These are phyloP conservation scores for Citrullus amarus DNA, from an alignment of 306 rosid genomes.

Conservation along the genomic window DNA sequence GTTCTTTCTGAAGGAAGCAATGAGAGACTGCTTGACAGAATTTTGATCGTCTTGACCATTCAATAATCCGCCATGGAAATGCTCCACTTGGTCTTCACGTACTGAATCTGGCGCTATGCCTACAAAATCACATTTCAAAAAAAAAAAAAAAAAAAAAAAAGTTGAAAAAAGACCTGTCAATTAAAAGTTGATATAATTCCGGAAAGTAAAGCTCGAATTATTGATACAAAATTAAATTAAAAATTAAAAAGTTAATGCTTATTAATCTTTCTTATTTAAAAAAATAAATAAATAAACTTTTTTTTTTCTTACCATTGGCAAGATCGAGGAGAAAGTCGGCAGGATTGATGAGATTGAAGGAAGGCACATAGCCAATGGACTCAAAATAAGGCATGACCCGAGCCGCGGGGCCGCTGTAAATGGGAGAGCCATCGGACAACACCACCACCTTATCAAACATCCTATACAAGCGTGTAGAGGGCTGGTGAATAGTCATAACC, in stretches of 20 bases:
- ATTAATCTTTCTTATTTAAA: no score
- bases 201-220: background rate
- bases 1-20: conserved; percentile 54
- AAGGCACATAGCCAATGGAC: conserved; percentile 62
- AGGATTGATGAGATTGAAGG: conserved; percentile 51
- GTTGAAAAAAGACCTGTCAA: background rate
- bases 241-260: no score
- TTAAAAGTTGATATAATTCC: background rate
- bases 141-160: no score
- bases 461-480: conserved; percentile 83
- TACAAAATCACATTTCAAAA: background rate
- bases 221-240: background rate
- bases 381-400: conserved; percentile 66
- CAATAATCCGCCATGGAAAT: background rate
- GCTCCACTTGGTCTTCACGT: conserved; percentile 39
- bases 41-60: conserved; percentile 39
- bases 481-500: conserved; percentile 89
- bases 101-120: conserved; percentile 65
- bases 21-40: conserved; percentile 47
- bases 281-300: no score
- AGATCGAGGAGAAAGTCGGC: conserved; percentile 91
- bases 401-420: conserved; percentile 70
- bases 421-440: conserved; percentile 76
- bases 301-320: conserved; percentile 44
- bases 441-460: conserved; percentile 78